Evolutionary conservation across 768 basidiomycete species (phyloP).

Genomic region (Tulasnella sp.): DNA sequence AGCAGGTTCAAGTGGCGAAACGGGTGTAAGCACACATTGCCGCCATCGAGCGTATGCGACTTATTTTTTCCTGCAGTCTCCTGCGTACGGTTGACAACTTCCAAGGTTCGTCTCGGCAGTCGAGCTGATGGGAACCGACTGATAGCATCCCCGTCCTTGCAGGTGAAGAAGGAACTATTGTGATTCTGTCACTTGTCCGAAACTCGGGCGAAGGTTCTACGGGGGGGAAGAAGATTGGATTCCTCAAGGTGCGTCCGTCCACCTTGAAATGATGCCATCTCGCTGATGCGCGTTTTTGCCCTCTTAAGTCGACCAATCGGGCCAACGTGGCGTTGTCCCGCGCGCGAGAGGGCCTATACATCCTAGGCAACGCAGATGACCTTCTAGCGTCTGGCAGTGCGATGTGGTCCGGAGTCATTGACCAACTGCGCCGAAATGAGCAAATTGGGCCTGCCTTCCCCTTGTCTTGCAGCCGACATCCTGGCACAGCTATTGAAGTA

Average conservation of each 20-base stretch:
- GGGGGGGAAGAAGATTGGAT: slow-evolving; percentile 46
- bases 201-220: slow-evolving; percentile 43
- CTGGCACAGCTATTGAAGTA: slow-evolving; percentile 32
- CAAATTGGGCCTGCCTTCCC: slow-evolving; percentile 49
- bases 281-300: not conserved
- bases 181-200: slow-evolving; percentile 67
- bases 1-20: slow-evolving; percentile 47
- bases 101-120: slow-evolving; percentile 33
- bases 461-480: slow-evolving; percentile 50
- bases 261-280: not conserved
- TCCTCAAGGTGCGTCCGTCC: slow-evolving; percentile 48
- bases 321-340: slow-evolving; percentile 64
- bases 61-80: slow-evolving; percentile 37
- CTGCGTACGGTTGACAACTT: slow-evolving; percentile 72
- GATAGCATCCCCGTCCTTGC: not conserved
- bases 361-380: slow-evolving; percentile 59
- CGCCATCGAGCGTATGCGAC: not conserved
- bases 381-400: slow-evolving; percentile 32
- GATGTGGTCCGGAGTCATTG: slow-evolving; percentile 53
- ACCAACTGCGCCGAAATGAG: slow-evolving; percentile 45
- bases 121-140: not conserved
- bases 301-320: slow-evolving; percentile 46
- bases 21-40: slow-evolving; percentile 37
- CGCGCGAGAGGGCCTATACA: slow-evolving; percentile 63
- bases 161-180: slow-evolving; percentile 41